Evolutionary conservation across 2,329 filamentous ascomycete species (phyloP).

Genomic region (Cladosporium sp.): DNA sequence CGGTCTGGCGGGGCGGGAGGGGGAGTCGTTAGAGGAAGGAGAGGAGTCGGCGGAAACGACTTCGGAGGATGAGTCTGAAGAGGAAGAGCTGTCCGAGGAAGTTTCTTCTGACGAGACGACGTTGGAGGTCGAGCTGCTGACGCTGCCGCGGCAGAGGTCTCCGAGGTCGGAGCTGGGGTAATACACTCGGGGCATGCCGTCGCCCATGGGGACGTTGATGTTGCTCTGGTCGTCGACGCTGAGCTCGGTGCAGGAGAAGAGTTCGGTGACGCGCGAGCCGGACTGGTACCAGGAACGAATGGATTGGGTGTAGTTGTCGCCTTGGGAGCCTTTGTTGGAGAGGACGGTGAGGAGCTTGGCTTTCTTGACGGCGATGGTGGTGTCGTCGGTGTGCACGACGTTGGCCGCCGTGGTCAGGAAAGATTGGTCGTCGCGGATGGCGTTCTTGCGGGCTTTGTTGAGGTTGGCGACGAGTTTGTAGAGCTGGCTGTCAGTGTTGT

Average conservation of each 20-base stretch:
- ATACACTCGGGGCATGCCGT: conserved; percentile 34
- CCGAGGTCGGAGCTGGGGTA: conserved; percentile 26
- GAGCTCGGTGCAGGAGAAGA: conserved; percentile 33
- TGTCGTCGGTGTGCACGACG: conserved; percentile 37
- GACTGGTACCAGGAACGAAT: conserved; percentile 24
- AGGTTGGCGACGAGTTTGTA: conserved; percentile 35
- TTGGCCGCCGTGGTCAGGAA: conserved; percentile 41
- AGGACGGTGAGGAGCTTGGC: conserved; percentile 41
- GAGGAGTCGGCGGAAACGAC: not conserved
- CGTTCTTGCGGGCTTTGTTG: conserved; percentile 49
- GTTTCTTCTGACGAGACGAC: not conserved
- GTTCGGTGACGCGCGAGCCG: conserved; percentile 34
- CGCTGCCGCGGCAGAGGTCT: conserved; percentile 6
- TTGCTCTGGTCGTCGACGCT: conserved; percentile 26
- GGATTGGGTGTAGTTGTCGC: conserved; percentile 23
- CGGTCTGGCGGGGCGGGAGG: not conserved
- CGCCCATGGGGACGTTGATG: conserved; percentile 32
- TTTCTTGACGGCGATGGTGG: conserved; percentile 46
- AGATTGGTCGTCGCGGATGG: conserved; percentile 34
- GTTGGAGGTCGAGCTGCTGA: not conserved
- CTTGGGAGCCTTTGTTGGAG: conserved; percentile 28
- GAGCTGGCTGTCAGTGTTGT: conserved; percentile 38
- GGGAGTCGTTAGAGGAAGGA: not conserved
- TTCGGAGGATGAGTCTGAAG: not conserved
- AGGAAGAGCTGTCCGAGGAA: not conserved